These are phyloP conservation scores for Alternaria hordeiaustralica DNA, from an alignment of 2,329 filamentous ascomycete genomes.

Conservation along the genomic window DNA sequence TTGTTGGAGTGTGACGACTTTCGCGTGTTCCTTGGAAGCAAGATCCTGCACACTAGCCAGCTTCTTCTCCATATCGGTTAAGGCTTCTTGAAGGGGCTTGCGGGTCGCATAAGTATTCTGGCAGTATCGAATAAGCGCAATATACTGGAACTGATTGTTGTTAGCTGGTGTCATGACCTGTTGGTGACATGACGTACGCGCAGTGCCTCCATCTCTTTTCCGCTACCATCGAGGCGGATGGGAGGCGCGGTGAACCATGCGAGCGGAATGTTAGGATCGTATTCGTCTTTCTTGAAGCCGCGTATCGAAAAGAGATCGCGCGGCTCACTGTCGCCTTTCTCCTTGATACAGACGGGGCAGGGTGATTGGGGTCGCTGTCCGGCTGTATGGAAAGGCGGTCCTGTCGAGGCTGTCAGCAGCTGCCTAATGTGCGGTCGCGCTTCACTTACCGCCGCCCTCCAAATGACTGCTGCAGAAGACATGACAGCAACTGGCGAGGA, in stretches of 20 bases:
- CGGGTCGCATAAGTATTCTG: constrained; percentile 27
- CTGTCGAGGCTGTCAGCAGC: constrained; percentile 35
- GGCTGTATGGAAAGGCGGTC: constrained; percentile 54
- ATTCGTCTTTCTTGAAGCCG: constrained; percentile 51
- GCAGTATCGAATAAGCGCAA: constrained; percentile 37
- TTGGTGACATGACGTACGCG: constrained; percentile 39
- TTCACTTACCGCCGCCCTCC: constrained; percentile 54
- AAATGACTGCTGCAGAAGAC: constrained; percentile 58
- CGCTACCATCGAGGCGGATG: constrained; percentile 45
- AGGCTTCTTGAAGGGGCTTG: constrained; percentile 22
- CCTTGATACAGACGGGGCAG: constrained; percentile 54
- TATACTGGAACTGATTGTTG: constrained; percentile 55
- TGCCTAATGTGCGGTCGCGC: not conserved
- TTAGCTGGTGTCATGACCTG: constrained; percentile 10
- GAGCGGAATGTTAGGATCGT: constrained; percentile 53
- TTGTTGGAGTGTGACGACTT: constrained; percentile 33
- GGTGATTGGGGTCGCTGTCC: constrained; percentile 50
- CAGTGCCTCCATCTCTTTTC: constrained; percentile 51
- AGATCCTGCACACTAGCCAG: constrained; percentile 39
- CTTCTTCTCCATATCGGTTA: constrained; percentile 29
- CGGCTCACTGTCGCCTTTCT: constrained; percentile 42
- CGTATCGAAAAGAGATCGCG: constrained; percentile 55
- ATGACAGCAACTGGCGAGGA: constrained; percentile 58
- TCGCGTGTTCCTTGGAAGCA: constrained; percentile 44
- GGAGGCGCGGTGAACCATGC: constrained; percentile 56